phyloP scores from a whole-genome alignment of 495 filamentous ascomycete species.

The Trichoderma parareesei region DNA sequence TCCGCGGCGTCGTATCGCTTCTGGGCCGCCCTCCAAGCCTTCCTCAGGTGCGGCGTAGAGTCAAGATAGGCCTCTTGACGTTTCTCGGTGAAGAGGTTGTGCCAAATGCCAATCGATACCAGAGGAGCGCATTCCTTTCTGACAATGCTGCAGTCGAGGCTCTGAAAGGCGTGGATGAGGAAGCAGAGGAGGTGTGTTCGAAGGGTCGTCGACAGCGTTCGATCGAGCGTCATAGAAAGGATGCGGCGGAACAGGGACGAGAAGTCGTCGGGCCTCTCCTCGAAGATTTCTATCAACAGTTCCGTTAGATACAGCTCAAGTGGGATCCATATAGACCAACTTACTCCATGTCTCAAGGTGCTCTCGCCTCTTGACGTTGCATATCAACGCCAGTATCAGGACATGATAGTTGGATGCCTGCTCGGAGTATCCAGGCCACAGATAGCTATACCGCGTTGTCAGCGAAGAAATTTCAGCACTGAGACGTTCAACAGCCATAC shows the following conservation, averaged over 20 bases:
- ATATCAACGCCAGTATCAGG: conserved; percentile 71
- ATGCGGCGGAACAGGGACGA: conserved; percentile 84
- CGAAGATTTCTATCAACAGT: conserved; percentile 44
- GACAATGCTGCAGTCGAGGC: conserved; percentile 79
- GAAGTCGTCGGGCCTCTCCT: conserved; percentile 71
- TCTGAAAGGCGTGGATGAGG: conserved; percentile 87
- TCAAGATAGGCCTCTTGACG: conserved; percentile 53
- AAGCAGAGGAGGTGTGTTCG: conserved; percentile 77
- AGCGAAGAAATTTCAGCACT: conserved; percentile 17
- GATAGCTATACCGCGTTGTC: conserved; percentile 48
- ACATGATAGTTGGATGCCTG: conserved; percentile 87
- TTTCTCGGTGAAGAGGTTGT: conserved; percentile 66
- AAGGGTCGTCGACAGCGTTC: conserved; percentile 58
- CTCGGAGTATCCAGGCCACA: conserved; percentile 91
- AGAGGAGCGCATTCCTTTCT: conserved; percentile 93
- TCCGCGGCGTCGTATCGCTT: conserved; percentile 88
- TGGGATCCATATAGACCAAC: conserved; percentile 13
- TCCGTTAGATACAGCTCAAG: neutral
- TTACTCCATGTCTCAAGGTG: conserved; percentile 79
- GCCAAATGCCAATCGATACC: conserved; percentile 92
- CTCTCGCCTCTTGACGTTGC: conserved; percentile 83
- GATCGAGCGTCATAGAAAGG: conserved; percentile 80
- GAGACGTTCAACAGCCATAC: conserved; percentile 32
- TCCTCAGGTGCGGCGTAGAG: conserved; percentile 61
- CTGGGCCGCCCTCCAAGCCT: conserved; percentile 80